Evolutionary conservation across 352 stramenopile genomes (phyloP), one percentile per base, ranked within the genome.

Genomic region (Phytopythium kandeliae): DNA sequence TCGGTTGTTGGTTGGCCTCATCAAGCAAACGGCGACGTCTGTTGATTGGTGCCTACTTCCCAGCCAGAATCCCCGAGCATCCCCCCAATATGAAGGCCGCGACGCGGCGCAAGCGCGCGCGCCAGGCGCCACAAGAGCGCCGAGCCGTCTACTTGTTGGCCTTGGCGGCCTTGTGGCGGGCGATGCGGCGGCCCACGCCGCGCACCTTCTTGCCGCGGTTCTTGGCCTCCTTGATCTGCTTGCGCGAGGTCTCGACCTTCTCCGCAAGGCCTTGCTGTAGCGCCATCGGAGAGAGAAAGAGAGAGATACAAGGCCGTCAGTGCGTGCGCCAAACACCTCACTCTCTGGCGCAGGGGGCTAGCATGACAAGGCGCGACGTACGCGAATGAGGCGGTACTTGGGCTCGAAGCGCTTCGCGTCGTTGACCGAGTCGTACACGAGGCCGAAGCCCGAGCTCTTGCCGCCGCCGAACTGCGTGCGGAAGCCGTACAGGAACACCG

Each of bases 171-270:
- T 99, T 99, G 94, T 99, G 97, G 77, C 97, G 98, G 65, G 96
- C 95, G 72, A 98, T 98, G 75, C 92, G 94, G 56, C 95, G 92
- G 63, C 97, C 97, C 26, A 98, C 97, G 90, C 97, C 97, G 58
- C 96, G 93, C 51, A 98, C 71, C 92, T 99, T 99, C 85, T 98
- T 97, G 63, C 64, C 90, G 58, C 97, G 95, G 85, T 99, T 99
- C 94, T 99, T 99, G 62, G 91, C 85, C 74, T 99, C 97, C 92
- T 99, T 99, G 79, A 99, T 98, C 70, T 98, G 95, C 89, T 99
- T 99, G 63, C 97, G 86, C 55, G 92, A 98, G 57, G 80, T 96
- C 76, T 99, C 96, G 60, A 98, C 96, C 86, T 98, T 98, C 54
- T 97, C 86, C 36, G 79, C 67, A 52, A 95, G 75, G 58, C 85